Evolutionary conservation across 176 grass and related monocot species (phyloP).

Genomic region (Phyllostachys edulis): DNA sequence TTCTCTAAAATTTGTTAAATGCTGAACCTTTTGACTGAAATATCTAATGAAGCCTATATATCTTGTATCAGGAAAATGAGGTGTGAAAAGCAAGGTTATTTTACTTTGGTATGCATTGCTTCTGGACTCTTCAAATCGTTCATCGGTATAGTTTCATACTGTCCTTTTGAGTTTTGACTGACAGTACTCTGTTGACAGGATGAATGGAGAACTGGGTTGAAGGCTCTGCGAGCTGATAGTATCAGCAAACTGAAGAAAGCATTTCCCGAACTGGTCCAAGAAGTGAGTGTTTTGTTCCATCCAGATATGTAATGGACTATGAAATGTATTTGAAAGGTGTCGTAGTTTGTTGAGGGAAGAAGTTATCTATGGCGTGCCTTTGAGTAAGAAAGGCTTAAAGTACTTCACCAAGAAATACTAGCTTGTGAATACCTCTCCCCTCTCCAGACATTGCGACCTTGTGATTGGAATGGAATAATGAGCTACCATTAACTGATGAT

Average conservation of each 20-base stretch:
- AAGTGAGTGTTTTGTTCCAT: slow-evolving; percentile 57
- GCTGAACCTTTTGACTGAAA: slow-evolving; percentile 6
- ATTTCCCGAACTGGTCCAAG: slow-evolving; percentile 86
- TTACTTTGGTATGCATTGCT: slow-evolving; percentile 74
- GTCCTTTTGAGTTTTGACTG: slow-evolving; percentile 27
- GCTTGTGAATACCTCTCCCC: not conserved
- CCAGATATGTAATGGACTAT: not conserved
- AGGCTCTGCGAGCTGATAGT: slow-evolving; percentile 84
- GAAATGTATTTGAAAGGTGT: slow-evolving; percentile 34
- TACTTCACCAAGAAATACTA: not conserved
- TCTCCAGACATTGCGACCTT: not conserved
- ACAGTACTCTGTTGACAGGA: slow-evolving; percentile 51
- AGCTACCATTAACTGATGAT: not conserved
- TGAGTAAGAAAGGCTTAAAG: not conserved
- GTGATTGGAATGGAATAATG: slow-evolving; percentile 17
- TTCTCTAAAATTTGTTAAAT: slow-evolving; percentile 16
- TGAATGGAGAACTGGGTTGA: slow-evolving; percentile 91
- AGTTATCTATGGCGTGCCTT: not conserved
- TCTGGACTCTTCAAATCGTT: slow-evolving; percentile 1
- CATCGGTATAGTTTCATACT: not conserved
- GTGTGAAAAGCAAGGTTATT: slow-evolving; percentile 93
- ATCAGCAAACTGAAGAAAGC: slow-evolving; percentile 93
- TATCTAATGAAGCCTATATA: slow-evolving; percentile 24
- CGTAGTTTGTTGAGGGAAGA: slow-evolving; percentile 10
- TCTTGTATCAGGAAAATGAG: slow-evolving; percentile 86